Conservation (phyloP, 1,284 basidiomycete species). For the Ceratobasidium theobromae region DNA sequence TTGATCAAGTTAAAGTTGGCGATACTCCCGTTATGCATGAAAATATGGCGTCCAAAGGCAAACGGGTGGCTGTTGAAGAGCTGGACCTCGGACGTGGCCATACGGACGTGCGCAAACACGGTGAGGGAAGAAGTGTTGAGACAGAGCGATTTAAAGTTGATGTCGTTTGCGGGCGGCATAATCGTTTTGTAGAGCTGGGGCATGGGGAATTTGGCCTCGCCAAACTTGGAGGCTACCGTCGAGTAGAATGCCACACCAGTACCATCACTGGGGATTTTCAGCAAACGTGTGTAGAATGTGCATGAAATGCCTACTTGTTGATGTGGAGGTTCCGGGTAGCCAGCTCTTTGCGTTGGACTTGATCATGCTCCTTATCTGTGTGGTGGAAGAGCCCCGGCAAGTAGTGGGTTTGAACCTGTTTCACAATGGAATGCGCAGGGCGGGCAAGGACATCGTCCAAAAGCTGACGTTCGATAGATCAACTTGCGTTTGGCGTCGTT, state of each 20-base stretch:
- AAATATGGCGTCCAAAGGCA: conserved; percentile 45
- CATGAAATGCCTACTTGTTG: conserved; percentile 37
- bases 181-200: conserved; percentile 45
- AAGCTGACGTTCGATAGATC: conserved; percentile 33
- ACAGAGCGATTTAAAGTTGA: conserved; percentile 43
- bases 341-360: conserved; percentile 38
- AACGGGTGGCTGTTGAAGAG: conserved; percentile 48
- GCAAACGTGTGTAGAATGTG: background rate
- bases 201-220: conserved; percentile 41
- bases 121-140: conserved; percentile 41
- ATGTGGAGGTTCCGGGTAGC: conserved; percentile 41
- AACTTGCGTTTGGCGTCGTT: background rate
- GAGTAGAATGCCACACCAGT: conserved; percentile 33
- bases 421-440: conserved; percentile 43
- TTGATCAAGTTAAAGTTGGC: conserved; percentile 42
- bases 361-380: conserved; percentile 38
- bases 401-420: conserved; percentile 46
- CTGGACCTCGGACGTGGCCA: conserved; percentile 40
- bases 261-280: conserved; percentile 14
- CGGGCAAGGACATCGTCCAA: conserved; percentile 46
- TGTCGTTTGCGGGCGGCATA: conserved; percentile 44
- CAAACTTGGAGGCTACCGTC: conserved; percentile 37
- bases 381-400: conserved; percentile 42
- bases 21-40: conserved; percentile 48
- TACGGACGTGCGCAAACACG: conserved; percentile 47